A percentile compares a stretch with the other conserved stretches of the same genome.
phyloP scores from a whole-genome alignment of 805 yeast species.

The Debaryomyces maramus region DNA sequence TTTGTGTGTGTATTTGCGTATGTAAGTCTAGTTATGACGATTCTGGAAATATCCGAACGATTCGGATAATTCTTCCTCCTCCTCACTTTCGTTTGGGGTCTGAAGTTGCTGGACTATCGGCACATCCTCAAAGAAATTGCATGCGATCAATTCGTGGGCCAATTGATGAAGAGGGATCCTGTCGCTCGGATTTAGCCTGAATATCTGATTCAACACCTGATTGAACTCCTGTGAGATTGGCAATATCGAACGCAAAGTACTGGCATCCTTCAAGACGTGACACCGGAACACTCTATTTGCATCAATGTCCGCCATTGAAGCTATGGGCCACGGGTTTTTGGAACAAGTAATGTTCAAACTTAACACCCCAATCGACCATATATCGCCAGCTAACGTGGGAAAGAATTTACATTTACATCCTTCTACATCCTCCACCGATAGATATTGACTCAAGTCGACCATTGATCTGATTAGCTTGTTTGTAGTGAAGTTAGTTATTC shows the following conservation, averaged over 20 bases:
- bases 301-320: slow-evolving; percentile 57
- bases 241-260: slow-evolving; percentile 61
- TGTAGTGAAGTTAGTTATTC: slow-evolving; percentile 50
- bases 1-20: no score
- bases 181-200: slow-evolving; percentile 48
- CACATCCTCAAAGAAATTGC: slow-evolving; percentile 32
- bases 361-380: slow-evolving; percentile 81
- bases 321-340: slow-evolving; percentile 89
- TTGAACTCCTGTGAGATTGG: slow-evolving; percentile 71
- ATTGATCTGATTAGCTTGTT: slow-evolving; percentile 24
- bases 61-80: no score
- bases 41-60: no score
- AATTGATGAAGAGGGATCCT: slow-evolving; percentile 44
- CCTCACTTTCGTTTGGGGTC: not conserved
- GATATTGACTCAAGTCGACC: slow-evolving; percentile 32
- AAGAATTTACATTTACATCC: slow-evolving; percentile 30
- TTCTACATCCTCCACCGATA: slow-evolving; percentile 7
- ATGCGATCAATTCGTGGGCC: slow-evolving; percentile 34
- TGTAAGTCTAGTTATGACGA: no score
- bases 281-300: slow-evolving; percentile 55
- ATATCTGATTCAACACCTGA: slow-evolving; percentile 46
- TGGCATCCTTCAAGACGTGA: slow-evolving; percentile 52
- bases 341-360: slow-evolving; percentile 78
- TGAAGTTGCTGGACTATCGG: slow-evolving; percentile 2
- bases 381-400: slow-evolving; percentile 77